Evolutionary conservation across 176 grass and related monocot species (phyloP), one percentile per base, ranked within the genome.

Genomic region (Melocanna baccifera): DNA sequence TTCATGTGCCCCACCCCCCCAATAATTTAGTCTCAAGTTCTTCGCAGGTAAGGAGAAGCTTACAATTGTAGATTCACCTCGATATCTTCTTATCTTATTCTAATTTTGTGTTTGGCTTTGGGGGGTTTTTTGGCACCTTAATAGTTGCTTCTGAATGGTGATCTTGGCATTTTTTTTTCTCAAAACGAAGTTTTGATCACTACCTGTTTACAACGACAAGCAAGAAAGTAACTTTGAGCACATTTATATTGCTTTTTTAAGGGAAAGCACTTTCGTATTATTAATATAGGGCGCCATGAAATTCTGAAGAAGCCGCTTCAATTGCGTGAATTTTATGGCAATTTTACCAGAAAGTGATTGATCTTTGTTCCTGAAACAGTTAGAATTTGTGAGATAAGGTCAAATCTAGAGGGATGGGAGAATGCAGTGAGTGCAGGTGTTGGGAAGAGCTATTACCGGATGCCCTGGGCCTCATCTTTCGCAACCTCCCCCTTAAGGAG

Each of bases 371-470:
- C 23, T 84, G 59, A 51, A 32, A 64, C 59, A 84, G 69, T 71
- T 84, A n/a, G n/a, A 75, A 28, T 57, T 40, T 30, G 67, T 36
- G 34, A 36, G 34, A 36, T 37, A 59, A 78, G 28, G n/a, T 12
- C 46, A 30, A 40, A 62, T 42, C 61, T 90, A 9, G 41, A 74
- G 57, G 50, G 23, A 96, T 99, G 96, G 93, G 81, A 53, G 91
- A 90, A 15, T 77, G 86, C 28, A 76, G 84, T 34, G 91, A 99
- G 79, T 75, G 87, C 70, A 96, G 89, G 40, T 73, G 79, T 11
- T 99, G 96, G 96, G 91, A 90, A 25, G 93, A 99, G 74, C 86
- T 99, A n/a, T 51, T 99, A 48, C 96, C 96, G 32, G 96, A 99
- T 76, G 93, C 88, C 5, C 90, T 99, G 53, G 96, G 96, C 26